Percentiles rank a stretch among this genome's conserved stretches.
phyloP scores from a whole-genome alignment of 345 rosid genomes.

The Angophora floribunda region DNA sequence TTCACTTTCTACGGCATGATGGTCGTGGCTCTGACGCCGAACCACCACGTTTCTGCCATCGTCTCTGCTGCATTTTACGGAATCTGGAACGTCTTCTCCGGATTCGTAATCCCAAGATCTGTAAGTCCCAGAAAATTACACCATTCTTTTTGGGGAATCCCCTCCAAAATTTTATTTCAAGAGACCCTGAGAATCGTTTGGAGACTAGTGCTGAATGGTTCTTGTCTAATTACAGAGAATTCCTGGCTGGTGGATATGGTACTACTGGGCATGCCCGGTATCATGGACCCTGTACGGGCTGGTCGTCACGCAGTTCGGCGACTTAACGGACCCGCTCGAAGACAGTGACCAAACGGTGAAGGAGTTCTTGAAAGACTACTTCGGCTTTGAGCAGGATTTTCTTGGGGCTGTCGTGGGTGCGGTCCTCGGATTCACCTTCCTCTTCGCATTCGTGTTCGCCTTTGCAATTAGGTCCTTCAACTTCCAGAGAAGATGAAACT shows the following conservation, averaged over 20 bases:
- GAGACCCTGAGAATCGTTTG: background rate
- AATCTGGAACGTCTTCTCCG: conserved; percentile 29
- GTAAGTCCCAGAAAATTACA: conserved; percentile 5
- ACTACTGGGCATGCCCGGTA: conserved; percentile 29
- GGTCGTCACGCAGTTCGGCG: conserved; percentile 28
- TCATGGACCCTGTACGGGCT: conserved; percentile 37
- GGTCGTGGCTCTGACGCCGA: conserved; percentile 24
- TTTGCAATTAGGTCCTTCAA: conserved; percentile 16
- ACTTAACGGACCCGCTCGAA: conserved; percentile 1
- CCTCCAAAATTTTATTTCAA: background rate
- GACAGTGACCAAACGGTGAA: conserved; percentile 4
- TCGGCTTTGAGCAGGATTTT: conserved; percentile 21
- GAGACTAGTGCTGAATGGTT: background rate
- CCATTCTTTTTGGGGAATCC: background rate
- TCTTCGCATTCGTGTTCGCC: conserved; percentile 21
- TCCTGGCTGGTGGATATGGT: conserved; percentile 51
- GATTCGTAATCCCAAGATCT: conserved; percentile 24
- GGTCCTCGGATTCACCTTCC: conserved; percentile 1
- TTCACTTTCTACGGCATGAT: conserved; percentile 44
- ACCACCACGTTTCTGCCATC: conserved; percentile 25
- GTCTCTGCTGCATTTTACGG: conserved; percentile 17
- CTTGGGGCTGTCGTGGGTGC: conserved; percentile 21
- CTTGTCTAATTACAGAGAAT: conserved; percentile 19
- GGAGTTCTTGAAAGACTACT: conserved; percentile 9
- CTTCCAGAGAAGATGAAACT: conserved; percentile 23